phyloP scores from a whole-genome alignment of 441 rosid genomes.

The Pelargonium citronellum region DNA sequence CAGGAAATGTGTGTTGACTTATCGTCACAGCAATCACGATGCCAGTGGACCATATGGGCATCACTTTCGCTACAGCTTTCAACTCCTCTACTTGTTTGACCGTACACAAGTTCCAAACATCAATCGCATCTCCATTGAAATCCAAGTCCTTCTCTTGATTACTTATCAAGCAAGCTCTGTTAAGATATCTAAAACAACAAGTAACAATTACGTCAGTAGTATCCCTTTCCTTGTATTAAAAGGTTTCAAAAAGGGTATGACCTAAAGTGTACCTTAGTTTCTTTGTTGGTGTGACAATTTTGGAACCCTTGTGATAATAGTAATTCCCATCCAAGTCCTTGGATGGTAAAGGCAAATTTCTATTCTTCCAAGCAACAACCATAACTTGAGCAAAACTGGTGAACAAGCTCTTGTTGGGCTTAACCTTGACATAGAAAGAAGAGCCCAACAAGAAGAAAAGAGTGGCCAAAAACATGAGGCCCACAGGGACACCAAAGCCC shows the following conservation, averaged over 20 bases:
- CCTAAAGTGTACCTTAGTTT: constrained; percentile 43
- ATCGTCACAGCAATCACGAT: constrained; percentile 56
- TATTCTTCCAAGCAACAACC: constrained; percentile 55
- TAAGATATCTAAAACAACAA: constrained; percentile 43
- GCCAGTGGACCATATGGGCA: constrained; percentile 82
- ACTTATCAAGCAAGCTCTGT: constrained; percentile 70
- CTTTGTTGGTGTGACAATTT: constrained; percentile 34
- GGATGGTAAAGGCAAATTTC: constrained; percentile 44
- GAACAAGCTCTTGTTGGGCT: constrained; percentile 37
- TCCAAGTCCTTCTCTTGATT: constrained; percentile 43
- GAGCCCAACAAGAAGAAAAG: constrained; percentile 57
- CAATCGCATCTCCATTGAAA: constrained; percentile 38
- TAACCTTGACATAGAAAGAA: constrained; percentile 51
- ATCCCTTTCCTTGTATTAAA: too few species aligned
- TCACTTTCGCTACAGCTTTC: constrained; percentile 63
- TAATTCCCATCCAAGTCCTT: constrained; percentile 33
- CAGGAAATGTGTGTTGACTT: constrained; percentile 58
- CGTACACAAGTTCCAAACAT: constrained; percentile 74
- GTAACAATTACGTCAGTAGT: neutral
- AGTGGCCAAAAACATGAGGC: constrained; percentile 52
- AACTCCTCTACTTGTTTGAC: constrained; percentile 75
- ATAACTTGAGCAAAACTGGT: constrained; percentile 39
- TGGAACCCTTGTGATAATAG: constrained; percentile 25
- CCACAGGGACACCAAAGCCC: constrained; percentile 74
- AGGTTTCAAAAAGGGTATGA: too few species aligned